phyloP scores from a whole-genome alignment of 1,139 yeast species.

The Kodamaea suecica region DNA sequence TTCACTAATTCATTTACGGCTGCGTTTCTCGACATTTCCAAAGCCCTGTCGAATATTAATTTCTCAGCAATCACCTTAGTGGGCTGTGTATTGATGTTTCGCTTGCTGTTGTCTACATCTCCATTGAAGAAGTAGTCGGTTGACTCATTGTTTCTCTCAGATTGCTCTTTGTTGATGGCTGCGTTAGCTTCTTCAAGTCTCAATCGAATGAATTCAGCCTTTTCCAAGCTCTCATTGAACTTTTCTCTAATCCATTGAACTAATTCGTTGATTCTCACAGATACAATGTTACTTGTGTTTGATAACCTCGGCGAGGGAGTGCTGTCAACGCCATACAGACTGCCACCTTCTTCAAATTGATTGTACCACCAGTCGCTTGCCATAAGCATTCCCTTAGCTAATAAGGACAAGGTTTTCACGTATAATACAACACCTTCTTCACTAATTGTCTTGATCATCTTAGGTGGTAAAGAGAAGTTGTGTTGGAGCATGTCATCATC shows the following conservation, averaged over 20 bases:
- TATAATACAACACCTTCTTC: slow-evolving; percentile 86
- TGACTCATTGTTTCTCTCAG: slow-evolving; percentile 6
- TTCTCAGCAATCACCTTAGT: slow-evolving; percentile 65
- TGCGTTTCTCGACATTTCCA: slow-evolving; percentile 88
- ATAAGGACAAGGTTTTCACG: slow-evolving; percentile 74
- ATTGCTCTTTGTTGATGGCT: slow-evolving; percentile 14
- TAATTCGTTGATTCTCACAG: slow-evolving; percentile 61
- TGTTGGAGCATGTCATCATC: slow-evolving; percentile 42
- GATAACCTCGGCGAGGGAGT: slow-evolving; percentile 1
- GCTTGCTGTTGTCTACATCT: slow-evolving; percentile 6
- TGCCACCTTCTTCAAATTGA: slow-evolving; percentile 18
- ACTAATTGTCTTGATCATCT: slow-evolving; percentile 58
- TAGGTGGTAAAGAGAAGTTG: slow-evolving; percentile 53
- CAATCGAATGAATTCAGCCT: slow-evolving; percentile 73
- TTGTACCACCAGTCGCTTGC: slow-evolving; percentile 88
- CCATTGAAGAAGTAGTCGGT: slow-evolving; percentile 5
- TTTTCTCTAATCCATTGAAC: slow-evolving; percentile 92
- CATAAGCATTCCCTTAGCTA: slow-evolving; percentile 80
- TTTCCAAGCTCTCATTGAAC: slow-evolving; percentile 84
- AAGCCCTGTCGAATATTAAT: slow-evolving; percentile 84
- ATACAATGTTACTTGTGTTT: slow-evolving; percentile 16
- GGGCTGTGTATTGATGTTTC: slow-evolving; percentile 5
- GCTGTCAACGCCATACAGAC: slow-evolving; percentile 5
- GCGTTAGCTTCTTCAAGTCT: slow-evolving; percentile 53
- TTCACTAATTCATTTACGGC: slow-evolving; percentile 83